Base-by-base conservation (phyloP, 176 grass and related monocot species). In the Musa beccarii region DNA sequence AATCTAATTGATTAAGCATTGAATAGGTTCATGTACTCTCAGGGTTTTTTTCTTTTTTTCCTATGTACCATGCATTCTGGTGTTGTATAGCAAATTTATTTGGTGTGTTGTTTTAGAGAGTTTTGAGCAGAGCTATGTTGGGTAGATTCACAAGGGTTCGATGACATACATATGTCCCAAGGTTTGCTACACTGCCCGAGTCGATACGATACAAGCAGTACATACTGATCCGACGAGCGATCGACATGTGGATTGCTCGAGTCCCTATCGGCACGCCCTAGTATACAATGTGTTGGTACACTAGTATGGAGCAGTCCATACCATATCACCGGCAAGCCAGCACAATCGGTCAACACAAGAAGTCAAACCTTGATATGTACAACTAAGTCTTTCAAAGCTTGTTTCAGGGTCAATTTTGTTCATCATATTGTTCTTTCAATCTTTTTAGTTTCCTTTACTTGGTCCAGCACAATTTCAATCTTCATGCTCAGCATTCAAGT, bases 31-130 rank as follows among this genome's bases (percentile, higher is more conserved):
- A 73, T 15, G 51, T 21, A 16, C 11, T 50, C 54, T 25, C 25
- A 19, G 55, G n/a, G 24, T 20, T 49, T 29, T 51, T 59, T 70
- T 79, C 49, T 61, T 20, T 49, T 29, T 51, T 51, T 70, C 70
- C 49, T 51, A 5, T 56, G 52, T 69, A 79, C 52, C 65, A 79
- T 49, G 64, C 22, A 69, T 79, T 79, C 24, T 70, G 67, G 77
- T 70, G 77, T 8, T 79, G 53, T 79, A 79, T 69, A 61, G 66
- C 11, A 34, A 79, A 55, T 57, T 79, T 70, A n/a, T 52, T 67
- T 63, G 61, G 7, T 3, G 75, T 66, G 26, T 43, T 20, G 68
- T 7, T 51, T 19, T 43, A 4, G 4, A 0, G 34, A 43, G 4
- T 4, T 6, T 43, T 43, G 3, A 43, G 3, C 0, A 43, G 34